Evolutionary conservation across 1,284 basidiomycete species (phyloP), one percentile per base, ranked within the genome.

Genomic region (Pseudozyma flocculosa): DNA sequence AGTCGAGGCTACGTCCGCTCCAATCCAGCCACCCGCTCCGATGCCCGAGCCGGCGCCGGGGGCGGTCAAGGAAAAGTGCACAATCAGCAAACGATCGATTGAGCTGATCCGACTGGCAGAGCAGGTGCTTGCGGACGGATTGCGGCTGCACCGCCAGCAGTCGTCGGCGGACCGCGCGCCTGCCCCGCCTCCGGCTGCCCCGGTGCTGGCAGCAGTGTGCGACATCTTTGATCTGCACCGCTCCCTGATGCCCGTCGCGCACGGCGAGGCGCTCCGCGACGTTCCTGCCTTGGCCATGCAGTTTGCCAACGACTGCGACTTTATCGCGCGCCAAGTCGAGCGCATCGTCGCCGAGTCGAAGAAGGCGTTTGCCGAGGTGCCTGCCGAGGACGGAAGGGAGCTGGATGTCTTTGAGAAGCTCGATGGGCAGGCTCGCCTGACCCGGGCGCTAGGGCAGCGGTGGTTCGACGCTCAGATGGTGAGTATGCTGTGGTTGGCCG

Each of bases 301-400:
- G 46, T 89, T 90, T 73, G 86, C 88, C 22, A 97, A 97, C 78
- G 90, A 95, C 64, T 91, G 87, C 67, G 75, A 83, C 23, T 92
- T 88, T 76, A 80, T 96, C 14, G 78, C 82, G 0, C 61, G 72
- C 5, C 68, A 78, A 39, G 67, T 80, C 4, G 29, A 36, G 14
- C 50, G 66, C 47, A 24, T 53, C 81, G 49, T 58, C 38, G 22
- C n/a, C 1, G 46, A 46, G 21, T 46, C 65, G 69, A 87, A 15
- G 75, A 74, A 26, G 17, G 29, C n/a, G 4, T 47, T 65, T 3
- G 46, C 44, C 14, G 51, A 54, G 3, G 58, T 45, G 14, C 48
- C 43, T 3, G 48, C 42, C 17, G 45, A 54, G 42, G 54, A 51
- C 58, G 45, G 42, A n/a, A n/a, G n/a, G n/a, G n/a, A n/a, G 34